phyloP scores from a whole-genome alignment of 768 basidiomycete species.

The Calocybe cyanea region DNA sequence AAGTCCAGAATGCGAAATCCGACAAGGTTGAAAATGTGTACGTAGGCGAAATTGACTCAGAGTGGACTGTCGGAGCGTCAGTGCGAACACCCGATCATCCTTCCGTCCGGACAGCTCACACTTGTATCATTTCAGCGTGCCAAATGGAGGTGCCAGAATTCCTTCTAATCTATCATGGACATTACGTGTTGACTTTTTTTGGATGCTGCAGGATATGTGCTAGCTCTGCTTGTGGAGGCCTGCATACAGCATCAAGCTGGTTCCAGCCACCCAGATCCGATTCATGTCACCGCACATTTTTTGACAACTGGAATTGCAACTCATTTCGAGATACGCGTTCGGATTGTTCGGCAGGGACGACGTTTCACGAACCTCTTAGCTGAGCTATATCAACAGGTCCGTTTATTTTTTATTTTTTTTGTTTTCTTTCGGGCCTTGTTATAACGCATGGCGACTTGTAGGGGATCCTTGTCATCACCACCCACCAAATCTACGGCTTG shows the following conservation, averaged over 20 bases:
- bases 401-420: background rate
- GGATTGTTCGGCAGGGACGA: slow-evolving; percentile 43
- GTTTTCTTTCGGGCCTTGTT: too few species aligned
- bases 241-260: slow-evolving; percentile 46
- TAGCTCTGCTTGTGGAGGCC: slow-evolving; percentile 52
- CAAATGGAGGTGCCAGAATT: slow-evolving; percentile 47
- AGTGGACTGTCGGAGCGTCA: slow-evolving; percentile 45
- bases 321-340: slow-evolving; percentile 45
- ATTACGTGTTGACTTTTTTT: too few species aligned
- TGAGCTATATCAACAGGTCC: slow-evolving; percentile 55
- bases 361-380: slow-evolving; percentile 57
- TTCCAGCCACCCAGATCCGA: slow-evolving; percentile 44
- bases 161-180: too few species aligned
- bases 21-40: slow-evolving; percentile 22
- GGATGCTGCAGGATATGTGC: slow-evolving; percentile 45
- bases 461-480: slow-evolving; percentile 43
- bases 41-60: slow-evolving; percentile 37
- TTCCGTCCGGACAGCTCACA: slow-evolving; percentile 7
- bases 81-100: slow-evolving; percentile 20
- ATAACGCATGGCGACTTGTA: slow-evolving; percentile 16
- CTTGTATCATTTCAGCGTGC: slow-evolving; percentile 33
- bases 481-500: slow-evolving; percentile 55
- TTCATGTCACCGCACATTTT: slow-evolving; percentile 61
- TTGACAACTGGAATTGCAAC: slow-evolving; percentile 39
- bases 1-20: slow-evolving; percentile 15